Base-by-base conservation (phyloP, 1,139 yeast genomes). In the Yamadazyma sp. region DNA sequence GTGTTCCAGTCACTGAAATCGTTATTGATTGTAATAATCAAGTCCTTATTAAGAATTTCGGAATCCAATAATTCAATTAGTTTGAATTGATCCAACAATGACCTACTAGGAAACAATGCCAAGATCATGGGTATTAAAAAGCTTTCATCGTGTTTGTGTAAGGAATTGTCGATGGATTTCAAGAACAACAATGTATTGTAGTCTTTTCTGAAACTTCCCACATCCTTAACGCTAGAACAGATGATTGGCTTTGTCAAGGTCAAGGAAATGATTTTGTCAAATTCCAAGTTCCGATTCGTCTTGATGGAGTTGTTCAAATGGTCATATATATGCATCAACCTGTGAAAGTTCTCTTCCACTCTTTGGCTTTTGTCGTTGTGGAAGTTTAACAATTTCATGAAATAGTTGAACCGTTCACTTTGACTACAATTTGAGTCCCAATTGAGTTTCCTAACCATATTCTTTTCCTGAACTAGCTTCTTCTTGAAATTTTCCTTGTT, bases 371-470 rank as follows among this genome's bases (percentile, higher is more conserved):
- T 31, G n/a, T 37, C 41, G 14, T 32, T 23, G 22, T 41, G 40
- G 15, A 34, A 12, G 2, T 40, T 34, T 31, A 71, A 55, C 2
- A 67, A 43, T 25, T 54, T 56, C 41, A 58, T 43, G 40, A 63
- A 62, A 37, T 66, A 66, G 24, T 58, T 58, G 45, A 52, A 68
- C 15, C 64, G 48, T 34, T 58, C 48, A 17, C 50, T 43, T 1
- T 52, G 49, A 4, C 73, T 64, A 31, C 69, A 57, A 38, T 61
- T 61, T 2, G 69, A 63, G 26, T 66, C 72, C 77, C 77, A 72
- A 8, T 55, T 56, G 38, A 70, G 55, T 38, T 61, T 66, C 26
- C 77, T 48, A 32, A 68, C 50, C 8, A 48, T 40, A 36, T 58
- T 58, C 44, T 66, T 69, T 5, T 69, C 70, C 31, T 48, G 42